Percentiles rank a stretch among this genome's conserved stretches.
Conservation (phyloP, 345 rosid species). For the Pelargonium nanum region DNA sequence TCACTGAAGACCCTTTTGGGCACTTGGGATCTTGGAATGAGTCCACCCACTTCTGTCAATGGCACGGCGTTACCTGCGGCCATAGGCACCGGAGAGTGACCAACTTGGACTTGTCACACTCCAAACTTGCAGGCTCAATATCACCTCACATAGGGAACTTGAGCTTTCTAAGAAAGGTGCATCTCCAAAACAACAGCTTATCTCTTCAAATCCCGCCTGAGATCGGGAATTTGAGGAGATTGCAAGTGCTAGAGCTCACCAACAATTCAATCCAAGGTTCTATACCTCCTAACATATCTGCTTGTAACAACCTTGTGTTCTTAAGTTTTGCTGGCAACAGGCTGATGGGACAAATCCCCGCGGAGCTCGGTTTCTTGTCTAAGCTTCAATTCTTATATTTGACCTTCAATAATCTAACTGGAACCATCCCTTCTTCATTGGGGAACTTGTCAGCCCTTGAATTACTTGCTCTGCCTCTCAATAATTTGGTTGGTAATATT, state of each 20-base stretch:
- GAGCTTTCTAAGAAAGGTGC: not conserved
- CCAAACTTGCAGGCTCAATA: too few species aligned
- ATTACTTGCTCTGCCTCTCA: not conserved
- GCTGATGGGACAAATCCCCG: not conserved
- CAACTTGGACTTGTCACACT: not conserved
- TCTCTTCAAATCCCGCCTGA: not conserved
- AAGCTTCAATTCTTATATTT: too few species aligned
- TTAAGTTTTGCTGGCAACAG: not conserved
- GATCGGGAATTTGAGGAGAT: not conserved
- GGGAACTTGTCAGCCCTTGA: not conserved
- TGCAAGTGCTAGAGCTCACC: not conserved
- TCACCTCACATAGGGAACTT: not conserved
- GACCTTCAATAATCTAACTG: too few species aligned
- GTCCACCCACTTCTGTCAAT: not conserved
- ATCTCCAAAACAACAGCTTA: not conserved
- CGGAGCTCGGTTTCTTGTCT: too few species aligned
- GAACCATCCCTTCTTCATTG: not conserved
- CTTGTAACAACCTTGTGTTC: not conserved
- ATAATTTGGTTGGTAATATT: conserved; percentile 12
- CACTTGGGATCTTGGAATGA: conserved; percentile 1
- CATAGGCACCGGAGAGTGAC: not conserved
- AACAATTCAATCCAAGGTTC: not conserved
- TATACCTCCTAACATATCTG: conserved; percentile 1
- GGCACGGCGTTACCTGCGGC: conserved; percentile 4
- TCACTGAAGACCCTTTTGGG: not conserved